A percentile compares a stretch with the other conserved stretches of the same genome.
Conservation (phyloP, 371 early-diverging fungal genomes). For the Mortierella sp. region DNA sequence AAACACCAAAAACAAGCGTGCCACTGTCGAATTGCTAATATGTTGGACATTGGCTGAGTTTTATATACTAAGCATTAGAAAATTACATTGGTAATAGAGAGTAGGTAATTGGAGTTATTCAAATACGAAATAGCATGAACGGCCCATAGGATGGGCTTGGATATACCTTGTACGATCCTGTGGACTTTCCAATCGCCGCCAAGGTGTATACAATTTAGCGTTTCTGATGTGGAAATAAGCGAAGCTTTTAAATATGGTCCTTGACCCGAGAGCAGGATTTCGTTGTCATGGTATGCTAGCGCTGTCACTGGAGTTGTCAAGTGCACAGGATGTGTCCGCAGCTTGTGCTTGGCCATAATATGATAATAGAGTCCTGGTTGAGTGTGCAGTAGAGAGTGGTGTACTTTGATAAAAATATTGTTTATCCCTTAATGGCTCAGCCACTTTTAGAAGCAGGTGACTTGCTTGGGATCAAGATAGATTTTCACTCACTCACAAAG, state of each 20-base stretch:
- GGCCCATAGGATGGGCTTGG: background rate
- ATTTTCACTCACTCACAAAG: background rate
- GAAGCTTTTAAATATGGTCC: constrained; percentile 72
- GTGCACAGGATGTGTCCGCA: constrained; percentile 42
- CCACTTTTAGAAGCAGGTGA: constrained; percentile 4
- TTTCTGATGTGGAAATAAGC: constrained; percentile 61
- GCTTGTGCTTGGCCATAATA: constrained; percentile 17
- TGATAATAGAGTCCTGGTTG: background rate
- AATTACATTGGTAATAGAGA: too few relatives aligned
- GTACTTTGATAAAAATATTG: background rate
- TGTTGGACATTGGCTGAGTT: constrained; percentile 30
- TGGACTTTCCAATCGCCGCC: constrained; percentile 68
- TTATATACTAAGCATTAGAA: background rate
- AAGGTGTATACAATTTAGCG: constrained; percentile 56
- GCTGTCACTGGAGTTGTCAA: constrained; percentile 64
- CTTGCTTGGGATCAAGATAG: background rate
- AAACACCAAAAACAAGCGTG: constrained; percentile 49
- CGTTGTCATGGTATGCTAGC: constrained; percentile 64
- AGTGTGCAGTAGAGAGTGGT: background rate
- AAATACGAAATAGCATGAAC: background rate
- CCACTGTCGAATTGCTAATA: constrained; percentile 9
- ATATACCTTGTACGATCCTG: constrained; percentile 67
- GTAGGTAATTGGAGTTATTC: too few relatives aligned
- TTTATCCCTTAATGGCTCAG: background rate
- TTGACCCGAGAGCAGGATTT: constrained; percentile 69